phyloP scores from a whole-genome alignment of 2,329 filamentous ascomycete species.

The Albifimbria verrucaria region DNA sequence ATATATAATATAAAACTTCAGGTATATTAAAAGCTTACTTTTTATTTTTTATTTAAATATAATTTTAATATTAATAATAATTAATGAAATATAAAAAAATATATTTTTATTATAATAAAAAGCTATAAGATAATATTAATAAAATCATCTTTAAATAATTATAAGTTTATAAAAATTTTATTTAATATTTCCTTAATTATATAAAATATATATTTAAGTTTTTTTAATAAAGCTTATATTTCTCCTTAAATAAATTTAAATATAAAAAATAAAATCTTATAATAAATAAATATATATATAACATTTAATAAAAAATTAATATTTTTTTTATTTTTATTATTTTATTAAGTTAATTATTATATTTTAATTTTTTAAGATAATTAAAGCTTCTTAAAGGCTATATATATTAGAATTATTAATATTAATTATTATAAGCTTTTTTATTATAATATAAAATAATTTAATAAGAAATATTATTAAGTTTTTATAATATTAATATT shows the following conservation, averaged over 20 bases:
- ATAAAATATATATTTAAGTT: slow-evolving; percentile 1
- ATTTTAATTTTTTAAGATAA: slow-evolving; percentile 1
- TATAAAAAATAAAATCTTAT: neutral
- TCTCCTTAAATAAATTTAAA: slow-evolving; percentile 1
- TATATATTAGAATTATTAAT: slow-evolving; percentile 1
- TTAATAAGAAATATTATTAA: slow-evolving; percentile 3
- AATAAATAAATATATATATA: neutral
- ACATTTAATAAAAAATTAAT: slow-evolving; percentile 1
- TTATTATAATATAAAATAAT: slow-evolving; percentile 5
- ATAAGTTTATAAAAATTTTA: neutral
- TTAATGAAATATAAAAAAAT: slow-evolving; percentile 2
- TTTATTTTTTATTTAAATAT: neutral
- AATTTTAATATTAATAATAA: slow-evolving; percentile 3
- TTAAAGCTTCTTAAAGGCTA: slow-evolving; percentile 2
- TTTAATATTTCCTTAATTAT: neutral
- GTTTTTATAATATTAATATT: neutral
- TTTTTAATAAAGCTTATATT: neutral
- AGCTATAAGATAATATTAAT: neutral
- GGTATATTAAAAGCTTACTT: neutral
- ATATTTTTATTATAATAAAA: neutral
- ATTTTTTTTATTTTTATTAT: neutral
- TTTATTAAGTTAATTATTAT: neutral
- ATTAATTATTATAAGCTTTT: slow-evolving; percentile 3
- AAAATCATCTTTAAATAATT: neutral
- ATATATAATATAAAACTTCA: neutral